phyloP scores from a whole-genome alignment of 208 protist genomes.

The Plasmodiophora brassicae region DNA sequence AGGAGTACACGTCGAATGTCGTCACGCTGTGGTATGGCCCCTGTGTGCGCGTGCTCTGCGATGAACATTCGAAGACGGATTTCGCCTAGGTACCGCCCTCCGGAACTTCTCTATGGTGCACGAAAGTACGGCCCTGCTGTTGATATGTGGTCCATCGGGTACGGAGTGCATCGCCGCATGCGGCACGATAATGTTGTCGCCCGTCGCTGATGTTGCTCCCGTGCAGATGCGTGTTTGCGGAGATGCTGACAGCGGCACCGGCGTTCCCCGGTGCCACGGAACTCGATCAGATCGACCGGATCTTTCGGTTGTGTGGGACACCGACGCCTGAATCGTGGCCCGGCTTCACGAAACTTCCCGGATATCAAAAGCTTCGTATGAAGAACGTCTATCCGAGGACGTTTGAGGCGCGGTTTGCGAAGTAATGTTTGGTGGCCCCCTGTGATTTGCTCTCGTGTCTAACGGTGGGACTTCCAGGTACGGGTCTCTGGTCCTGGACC shows the following conservation, averaged over 20 bases:
- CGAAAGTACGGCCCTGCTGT: constrained; percentile 58
- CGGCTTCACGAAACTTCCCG: not conserved
- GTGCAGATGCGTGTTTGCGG: constrained; percentile 45
- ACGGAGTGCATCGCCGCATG: too few species aligned
- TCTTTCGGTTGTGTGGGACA: constrained; percentile 60
- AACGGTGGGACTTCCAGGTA: not conserved
- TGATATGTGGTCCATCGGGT: constrained; percentile 72
- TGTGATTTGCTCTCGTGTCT: not conserved
- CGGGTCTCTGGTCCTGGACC: constrained; percentile 34
- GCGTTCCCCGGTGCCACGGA: constrained; percentile 6
- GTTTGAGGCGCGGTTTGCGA: not conserved
- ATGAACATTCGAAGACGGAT: not conserved
- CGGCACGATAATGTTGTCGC: not conserved
- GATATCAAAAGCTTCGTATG: not conserved
- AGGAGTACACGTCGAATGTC: constrained; percentile 59
- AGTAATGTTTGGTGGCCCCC: not conserved
- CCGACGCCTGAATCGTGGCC: constrained; percentile 56
- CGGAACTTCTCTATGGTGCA: constrained; percentile 67
- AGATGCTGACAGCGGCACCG: not conserved
- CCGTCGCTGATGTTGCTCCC: not conserved
- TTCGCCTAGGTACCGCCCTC: constrained; percentile 53
- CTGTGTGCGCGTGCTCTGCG: not conserved
- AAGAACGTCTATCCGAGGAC: not conserved
- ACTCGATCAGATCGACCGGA: constrained; percentile 62
- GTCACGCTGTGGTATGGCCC: constrained; percentile 72